These are phyloP conservation scores for Auricularia sp. DNA, from an alignment of 768 basidiomycete species.

Conservation along the genomic window DNA sequence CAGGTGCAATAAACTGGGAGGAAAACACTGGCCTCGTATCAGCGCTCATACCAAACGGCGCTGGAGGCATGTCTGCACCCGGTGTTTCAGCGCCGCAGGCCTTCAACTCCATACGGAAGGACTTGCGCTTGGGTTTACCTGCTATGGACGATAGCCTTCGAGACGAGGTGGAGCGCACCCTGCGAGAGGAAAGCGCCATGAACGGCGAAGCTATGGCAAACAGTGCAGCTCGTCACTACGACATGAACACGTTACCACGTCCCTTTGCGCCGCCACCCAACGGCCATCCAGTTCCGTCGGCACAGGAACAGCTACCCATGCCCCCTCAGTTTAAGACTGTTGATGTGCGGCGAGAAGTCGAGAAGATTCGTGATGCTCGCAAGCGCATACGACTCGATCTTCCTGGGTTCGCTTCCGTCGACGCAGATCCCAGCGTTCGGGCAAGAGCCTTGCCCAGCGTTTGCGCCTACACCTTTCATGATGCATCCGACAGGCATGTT, in stretches of 20 bases:
- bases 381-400: conserved; percentile 90
- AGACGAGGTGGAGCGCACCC: conserved; percentile 64
- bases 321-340: conserved; percentile 74
- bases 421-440: conserved; percentile 38
- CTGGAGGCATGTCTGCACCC: conserved; percentile 36
- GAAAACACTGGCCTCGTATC: conserved; percentile 78
- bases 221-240: conserved; percentile 51
- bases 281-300: conserved; percentile 53
- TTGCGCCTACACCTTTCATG: conserved; percentile 90
- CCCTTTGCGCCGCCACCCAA: conserved; percentile 4
- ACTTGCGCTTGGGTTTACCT: conserved; percentile 76
- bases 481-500: conserved; percentile 86
- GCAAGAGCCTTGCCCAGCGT: conserved; percentile 79
- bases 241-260: conserved; percentile 29
- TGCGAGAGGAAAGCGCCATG: conserved; percentile 73
- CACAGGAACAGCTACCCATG: conserved; percentile 67
- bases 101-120: conserved; percentile 67
- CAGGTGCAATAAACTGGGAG: conserved; percentile 64
- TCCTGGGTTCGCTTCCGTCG: conserved; percentile 37
- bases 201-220: conserved; percentile 52
- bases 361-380: conserved; percentile 75
- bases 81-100: conserved; percentile 45
- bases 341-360: conserved; percentile 88
- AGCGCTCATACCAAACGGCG: conserved; percentile 57
- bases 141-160: conserved; percentile 74